Evolutionary conservation across 495 filamentous ascomycete species (phyloP), one percentile per base, ranked within the genome.

Genomic region (Hyphodiscus hymeniophilus): DNA sequence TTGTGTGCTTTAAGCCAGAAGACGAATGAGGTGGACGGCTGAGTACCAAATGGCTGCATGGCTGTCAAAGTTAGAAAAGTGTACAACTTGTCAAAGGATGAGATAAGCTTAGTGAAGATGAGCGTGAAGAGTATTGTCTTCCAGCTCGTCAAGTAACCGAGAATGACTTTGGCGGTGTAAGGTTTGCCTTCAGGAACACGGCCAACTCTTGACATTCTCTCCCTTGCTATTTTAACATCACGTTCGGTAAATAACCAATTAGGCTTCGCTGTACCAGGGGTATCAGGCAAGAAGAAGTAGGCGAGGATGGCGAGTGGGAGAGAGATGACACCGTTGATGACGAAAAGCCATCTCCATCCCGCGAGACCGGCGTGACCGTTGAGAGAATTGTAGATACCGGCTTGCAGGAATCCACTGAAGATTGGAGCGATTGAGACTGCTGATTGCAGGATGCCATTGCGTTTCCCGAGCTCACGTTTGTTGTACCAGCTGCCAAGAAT

Each of bases 401-500:
- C 68, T 17, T 81, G 67, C 15, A 82, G 58, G 17, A 44, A 54
- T 0, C 73, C 74, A 1, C 65, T 67, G 46, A 76, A 71, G 66
- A 76, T 72, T 38, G 58, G 60, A 0, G 63, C 68, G 15, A 55
- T 48, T 13, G 38, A 49, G 1, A 49, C 47, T 10, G 51, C 54
- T 4, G 51, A 47, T 15, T 59, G 56, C 42, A 66, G 68, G 21
- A 71, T 64, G 23, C 51, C 50, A 12, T 41, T 55, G 10, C 63
- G 56, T 44, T 69, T 68, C 1, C 50, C 65, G 18, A 65, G 45
- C 40, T 68, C 65, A 20, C 38, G 28, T 32, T 42, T 32, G 3
- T 51, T 61, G 26, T 66, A 76, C 73, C 73, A 76, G 31, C 60
- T 65, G 12, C 73, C 73, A 34, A 76, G 69, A 13, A 76, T 49